A percentile compares a stretch with the other conserved stretches of the same genome.
These are phyloP conservation scores for Cordyceps farinosa DNA, from an alignment of 2,329 filamentous ascomycete species.

Conservation along the genomic window DNA sequence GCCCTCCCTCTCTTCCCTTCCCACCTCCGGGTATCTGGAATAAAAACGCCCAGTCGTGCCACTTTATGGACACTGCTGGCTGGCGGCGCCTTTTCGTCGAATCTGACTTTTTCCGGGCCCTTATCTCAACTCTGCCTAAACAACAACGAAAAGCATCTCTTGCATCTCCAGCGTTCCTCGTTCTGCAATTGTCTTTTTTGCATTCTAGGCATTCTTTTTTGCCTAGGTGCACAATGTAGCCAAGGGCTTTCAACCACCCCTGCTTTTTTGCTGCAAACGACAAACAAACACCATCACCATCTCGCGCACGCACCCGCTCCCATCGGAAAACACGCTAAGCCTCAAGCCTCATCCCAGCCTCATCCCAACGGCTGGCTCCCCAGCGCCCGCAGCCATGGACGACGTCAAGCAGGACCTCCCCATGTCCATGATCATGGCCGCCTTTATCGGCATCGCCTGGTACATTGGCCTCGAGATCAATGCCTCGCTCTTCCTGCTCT, in stretches of 20 bases:
- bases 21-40: background rate
- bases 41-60: conserved; percentile 8
- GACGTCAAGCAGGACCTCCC: conserved; percentile 23
- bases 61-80: background rate
- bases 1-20: background rate
- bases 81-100: background rate
- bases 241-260: too few species aligned
- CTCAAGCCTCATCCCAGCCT: background rate
- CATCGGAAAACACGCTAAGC: background rate
- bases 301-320: too few species aligned
- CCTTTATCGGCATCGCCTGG: conserved; percentile 35
- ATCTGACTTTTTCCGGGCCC: background rate
- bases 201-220: too few species aligned
- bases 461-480: conserved; percentile 31
- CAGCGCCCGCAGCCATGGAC: conserved; percentile 21
- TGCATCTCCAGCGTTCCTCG: too few species aligned
- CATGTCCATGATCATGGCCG: conserved; percentile 34
- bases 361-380: background rate
- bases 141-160: too few species aligned
- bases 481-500: conserved; percentile 29
- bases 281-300: background rate
- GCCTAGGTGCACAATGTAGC: too few species aligned
- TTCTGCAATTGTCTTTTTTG: too few species aligned
- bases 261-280: too few species aligned
- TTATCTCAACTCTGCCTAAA: background rate